Conservation (phyloP, 768 basidiomycete species). For the Rhodocollybia butyracea region DNA sequence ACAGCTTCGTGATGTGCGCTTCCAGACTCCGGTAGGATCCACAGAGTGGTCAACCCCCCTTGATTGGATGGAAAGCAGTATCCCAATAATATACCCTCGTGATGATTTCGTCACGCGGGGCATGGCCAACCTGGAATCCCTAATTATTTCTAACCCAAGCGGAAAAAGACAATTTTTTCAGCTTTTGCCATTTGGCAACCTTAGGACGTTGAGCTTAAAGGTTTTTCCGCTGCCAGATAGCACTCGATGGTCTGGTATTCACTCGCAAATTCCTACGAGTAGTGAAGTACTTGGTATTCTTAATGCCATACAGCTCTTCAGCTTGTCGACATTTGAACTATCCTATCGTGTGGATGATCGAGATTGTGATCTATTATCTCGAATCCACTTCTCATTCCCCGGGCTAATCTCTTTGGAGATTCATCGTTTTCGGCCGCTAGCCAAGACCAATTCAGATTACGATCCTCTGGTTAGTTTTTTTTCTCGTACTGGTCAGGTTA, state of each 20-base stretch:
- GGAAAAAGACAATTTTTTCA: not conserved
- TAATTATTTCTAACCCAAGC: not conserved
- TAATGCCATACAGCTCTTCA: not conserved
- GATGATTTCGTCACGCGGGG: not conserved
- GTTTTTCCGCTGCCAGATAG: constrained; percentile 1
- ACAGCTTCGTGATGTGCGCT: not conserved
- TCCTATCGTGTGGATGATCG: not conserved
- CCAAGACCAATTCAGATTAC: not conserved
- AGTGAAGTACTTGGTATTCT: not conserved
- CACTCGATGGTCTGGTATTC: constrained; percentile 4
- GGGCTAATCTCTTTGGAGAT: not conserved
- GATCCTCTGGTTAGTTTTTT: constrained; percentile 6
- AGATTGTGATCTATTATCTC: not conserved
- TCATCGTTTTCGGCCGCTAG: constrained; percentile 2
- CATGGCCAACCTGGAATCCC: not conserved
- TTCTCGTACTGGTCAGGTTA: not conserved
- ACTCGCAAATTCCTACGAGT: not conserved
- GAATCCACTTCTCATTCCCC: not conserved
- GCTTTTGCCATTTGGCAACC: not conserved
- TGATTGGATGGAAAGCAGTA: not conserved
- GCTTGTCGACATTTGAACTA: not conserved
- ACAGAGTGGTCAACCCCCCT: not conserved
- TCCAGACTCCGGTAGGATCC: not conserved
- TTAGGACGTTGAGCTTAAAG: not conserved
- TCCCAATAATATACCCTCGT: not conserved